A percentile compares a stretch with the other conserved stretches of the same genome.
These are phyloP conservation scores for Candida parachauliodes DNA, from an alignment of 805 yeast species.

Conservation along the genomic window DNA sequence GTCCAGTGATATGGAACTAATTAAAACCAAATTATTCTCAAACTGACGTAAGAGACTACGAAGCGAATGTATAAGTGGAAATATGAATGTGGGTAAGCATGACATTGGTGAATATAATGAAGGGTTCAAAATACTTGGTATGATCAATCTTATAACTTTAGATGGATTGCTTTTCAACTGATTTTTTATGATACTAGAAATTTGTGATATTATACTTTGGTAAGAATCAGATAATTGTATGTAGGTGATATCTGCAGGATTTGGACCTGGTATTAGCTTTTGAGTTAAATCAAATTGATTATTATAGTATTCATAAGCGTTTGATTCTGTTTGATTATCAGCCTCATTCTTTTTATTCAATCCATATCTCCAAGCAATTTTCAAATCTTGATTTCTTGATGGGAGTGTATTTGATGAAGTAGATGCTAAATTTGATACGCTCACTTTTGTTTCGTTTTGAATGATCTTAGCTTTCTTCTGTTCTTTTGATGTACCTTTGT, in stretches of 20 bases:
- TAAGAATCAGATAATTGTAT: slow-evolving; percentile 36
- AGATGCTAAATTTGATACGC: slow-evolving; percentile 56
- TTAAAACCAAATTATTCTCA: slow-evolving; percentile 43
- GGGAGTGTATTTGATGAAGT: slow-evolving; percentile 8
- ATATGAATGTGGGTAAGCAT: slow-evolving; percentile 43
- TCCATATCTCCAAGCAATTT: slow-evolving; percentile 94
- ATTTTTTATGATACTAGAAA: slow-evolving; percentile 34
- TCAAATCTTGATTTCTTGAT: slow-evolving; percentile 36
- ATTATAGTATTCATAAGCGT: slow-evolving; percentile 49
- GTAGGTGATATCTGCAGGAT: slow-evolving; percentile 55
- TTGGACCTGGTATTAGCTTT: slow-evolving; percentile 63
- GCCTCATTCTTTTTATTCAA: slow-evolving; percentile 24
- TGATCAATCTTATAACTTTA: slow-evolving; percentile 57
- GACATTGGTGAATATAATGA: slow-evolving; percentile 56
- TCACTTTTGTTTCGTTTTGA: slow-evolving; percentile 57
- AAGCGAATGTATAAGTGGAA: slow-evolving; percentile 62
- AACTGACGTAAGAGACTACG: slow-evolving; percentile 49
- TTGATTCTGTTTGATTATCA: background rate
- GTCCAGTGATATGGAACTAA: slow-evolving; percentile 60
- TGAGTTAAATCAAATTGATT: slow-evolving; percentile 77
- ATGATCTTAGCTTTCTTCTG: slow-evolving; percentile 56
- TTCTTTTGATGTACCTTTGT: slow-evolving; percentile 65
- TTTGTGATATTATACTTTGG: slow-evolving; percentile 30
- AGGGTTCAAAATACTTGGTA: slow-evolving; percentile 82
- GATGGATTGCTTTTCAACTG: slow-evolving; percentile 38